Evolutionary conservation across 2,329 filamentous ascomycete genomes (phyloP).

Genomic region (Cytospora leucostoma): DNA sequence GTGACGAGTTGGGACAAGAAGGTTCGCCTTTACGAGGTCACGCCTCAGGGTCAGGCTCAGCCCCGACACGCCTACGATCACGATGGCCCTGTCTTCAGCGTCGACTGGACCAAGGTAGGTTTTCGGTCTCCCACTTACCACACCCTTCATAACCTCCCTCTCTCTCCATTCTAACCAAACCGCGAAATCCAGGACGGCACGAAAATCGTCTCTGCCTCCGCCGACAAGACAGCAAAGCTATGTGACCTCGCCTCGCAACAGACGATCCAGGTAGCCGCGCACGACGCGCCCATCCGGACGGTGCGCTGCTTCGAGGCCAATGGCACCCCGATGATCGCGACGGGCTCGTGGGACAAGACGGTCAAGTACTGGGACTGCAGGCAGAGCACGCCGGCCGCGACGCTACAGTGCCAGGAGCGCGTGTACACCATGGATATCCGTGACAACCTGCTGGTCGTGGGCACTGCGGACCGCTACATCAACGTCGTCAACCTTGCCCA

Average conservation of each 20-base stretch:
- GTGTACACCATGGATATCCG: constrained; percentile 92
- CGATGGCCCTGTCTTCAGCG: constrained; percentile 79
- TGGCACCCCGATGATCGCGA: constrained; percentile 79
- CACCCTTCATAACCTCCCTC: neutral
- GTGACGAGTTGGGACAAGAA: constrained; percentile 98
- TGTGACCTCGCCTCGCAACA: constrained; percentile 75
- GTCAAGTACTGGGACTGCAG: constrained; percentile 88
- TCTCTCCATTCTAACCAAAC: constrained; percentile 12
- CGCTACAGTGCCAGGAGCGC: constrained; percentile 70
- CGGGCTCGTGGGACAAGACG: constrained; percentile 89
- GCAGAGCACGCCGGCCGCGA: constrained; percentile 63
- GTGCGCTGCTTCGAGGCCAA: constrained; percentile 76
- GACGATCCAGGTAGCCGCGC: constrained; percentile 74
- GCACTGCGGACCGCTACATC: constrained; percentile 93
- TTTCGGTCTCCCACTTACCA: neutral
- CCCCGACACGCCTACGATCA: constrained; percentile 87
- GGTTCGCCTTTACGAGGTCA: constrained; percentile 94
- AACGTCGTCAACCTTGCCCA: constrained; percentile 90
- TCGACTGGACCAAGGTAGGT: constrained; percentile 84
- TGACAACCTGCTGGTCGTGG: constrained; percentile 85
- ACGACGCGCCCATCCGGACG: constrained; percentile 79
- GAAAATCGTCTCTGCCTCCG: constrained; percentile 83
- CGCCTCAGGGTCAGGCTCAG: constrained; percentile 72
- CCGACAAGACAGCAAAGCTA: constrained; percentile 87
- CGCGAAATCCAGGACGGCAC: constrained; percentile 72